Base-by-base conservation (phyloP, 108 stramenopile genomes). In the Conticribra weissflogii region DNA sequence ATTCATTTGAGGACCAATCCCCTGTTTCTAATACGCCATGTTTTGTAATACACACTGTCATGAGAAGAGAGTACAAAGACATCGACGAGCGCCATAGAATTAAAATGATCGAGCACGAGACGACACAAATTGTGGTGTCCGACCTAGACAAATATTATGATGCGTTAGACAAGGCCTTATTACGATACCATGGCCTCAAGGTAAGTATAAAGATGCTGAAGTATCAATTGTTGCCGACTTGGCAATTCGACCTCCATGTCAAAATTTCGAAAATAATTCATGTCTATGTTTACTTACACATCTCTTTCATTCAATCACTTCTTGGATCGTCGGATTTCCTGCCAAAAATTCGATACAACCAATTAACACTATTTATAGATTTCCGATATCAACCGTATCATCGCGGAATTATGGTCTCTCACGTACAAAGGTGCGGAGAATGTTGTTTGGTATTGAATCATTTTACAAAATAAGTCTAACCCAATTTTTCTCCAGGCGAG, bases 381-480 rank as follows among this genome's bases (percentile, higher is more conserved):
- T 22, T 5, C 50, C 9, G 97, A 98, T 29, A 98, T 99, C 76
- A 99, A 99, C 84, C 94, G 95, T 57, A 96, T 96, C 63, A 97
- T 99, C 63, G 71, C 90, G 8, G 97, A 98, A 69, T 87, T 99
- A 2, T 99, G 99, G 99, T 69, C 84, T 32, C 59, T 96, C 45
- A 98, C 96, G 0, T 99, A 99, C 94, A 94, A 92, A 65, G 99
- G n/a, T n/a, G n/a, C n/a, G n/a, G n/a, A n/a, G n/a, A n/a, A n/a
- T n/a, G n/a, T n/a, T n/a, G n/a, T n/a, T n/a, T n/a, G n/a, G n/a
- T n/a, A n/a, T n/a, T n/a, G n/a, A n/a, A n/a, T n/a, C n/a, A n/a
- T n/a, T n/a, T n/a, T n/a, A n/a, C n/a, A n/a, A n/a, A n/a, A n/a
- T n/a, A n/a, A n/a, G n/a, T n/a, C n/a, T n/a, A n/a, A n/a, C n/a